Conservation (phyloP, 2,329 filamentous ascomycete genomes). For the Claviceps sp. region DNA sequence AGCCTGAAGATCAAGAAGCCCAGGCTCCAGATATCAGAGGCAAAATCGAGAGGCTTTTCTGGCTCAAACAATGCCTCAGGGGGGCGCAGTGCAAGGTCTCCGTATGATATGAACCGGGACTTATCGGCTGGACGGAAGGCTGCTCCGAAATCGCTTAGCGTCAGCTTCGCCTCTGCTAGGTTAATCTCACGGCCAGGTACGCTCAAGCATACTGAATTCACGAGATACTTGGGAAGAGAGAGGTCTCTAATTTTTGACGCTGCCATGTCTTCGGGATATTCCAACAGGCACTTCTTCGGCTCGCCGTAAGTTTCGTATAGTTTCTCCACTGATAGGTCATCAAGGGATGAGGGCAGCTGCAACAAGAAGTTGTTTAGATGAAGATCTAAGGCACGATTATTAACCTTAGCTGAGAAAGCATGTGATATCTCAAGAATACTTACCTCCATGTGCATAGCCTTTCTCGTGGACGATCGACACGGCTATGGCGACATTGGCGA, state of each 20-base stretch:
- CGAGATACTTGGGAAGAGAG: slow-evolving; percentile 3
- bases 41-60: too few relatives aligned
- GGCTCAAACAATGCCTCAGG: too few relatives aligned
- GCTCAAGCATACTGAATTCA: neutral
- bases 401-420: neutral
- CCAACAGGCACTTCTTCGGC: slow-evolving; percentile 15
- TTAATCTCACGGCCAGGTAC: neutral
- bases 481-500: too few relatives aligned
- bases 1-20: too few relatives aligned
- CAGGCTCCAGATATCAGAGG: too few relatives aligned
- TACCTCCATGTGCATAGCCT: too few relatives aligned
- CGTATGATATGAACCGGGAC: neutral
- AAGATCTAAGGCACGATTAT: slow-evolving; percentile 12
- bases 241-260: neutral
- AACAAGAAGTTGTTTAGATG: slow-evolving; percentile 23
- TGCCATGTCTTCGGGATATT: slow-evolving; percentile 10
- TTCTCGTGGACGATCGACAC: too few relatives aligned
- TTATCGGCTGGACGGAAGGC: neutral
- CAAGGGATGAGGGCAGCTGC: slow-evolving; percentile 9
- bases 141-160: too few relatives aligned
- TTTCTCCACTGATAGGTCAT: slow-evolving; percentile 12
- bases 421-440: too few relatives aligned
- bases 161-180: neutral
- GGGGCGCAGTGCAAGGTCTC: neutral
- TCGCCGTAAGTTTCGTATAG: slow-evolving; percentile 4